These are phyloP conservation scores for Carex littledalei DNA, from an alignment of 176 grass and related monocot genomes.

Conservation along the genomic window DNA sequence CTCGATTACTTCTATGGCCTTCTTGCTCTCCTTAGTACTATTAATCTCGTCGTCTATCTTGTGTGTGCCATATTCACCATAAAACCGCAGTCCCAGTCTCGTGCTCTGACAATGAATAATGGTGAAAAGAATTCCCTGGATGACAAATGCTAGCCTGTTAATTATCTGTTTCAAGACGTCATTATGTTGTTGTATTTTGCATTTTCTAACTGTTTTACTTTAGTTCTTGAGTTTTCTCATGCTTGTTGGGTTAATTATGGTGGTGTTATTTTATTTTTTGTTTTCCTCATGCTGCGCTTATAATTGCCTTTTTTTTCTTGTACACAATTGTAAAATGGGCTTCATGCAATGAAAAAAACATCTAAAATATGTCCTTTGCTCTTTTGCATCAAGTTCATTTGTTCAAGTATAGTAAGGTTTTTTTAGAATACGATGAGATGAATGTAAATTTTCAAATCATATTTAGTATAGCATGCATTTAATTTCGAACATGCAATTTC, in stretches of 20 bases:
- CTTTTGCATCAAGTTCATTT: not conserved
- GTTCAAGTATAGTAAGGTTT: no score
- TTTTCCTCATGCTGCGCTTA: not conserved
- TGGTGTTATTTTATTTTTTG: not conserved
- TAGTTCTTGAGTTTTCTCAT: not conserved
- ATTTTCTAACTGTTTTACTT: not conserved
- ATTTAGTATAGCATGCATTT: no score
- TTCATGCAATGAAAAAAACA: not conserved
- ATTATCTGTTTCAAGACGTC: not conserved
- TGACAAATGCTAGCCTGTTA: slow-evolving; percentile 4
- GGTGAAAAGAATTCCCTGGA: not conserved
- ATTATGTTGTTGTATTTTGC: not conserved
- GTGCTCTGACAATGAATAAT: not conserved
- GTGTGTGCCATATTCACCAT: slow-evolving; percentile 35
- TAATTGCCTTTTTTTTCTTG: not conserved
- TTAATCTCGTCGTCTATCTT: slow-evolving; percentile 52
- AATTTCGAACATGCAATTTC: no score
- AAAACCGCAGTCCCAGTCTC: slow-evolving; percentile 5
- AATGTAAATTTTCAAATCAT: no score
- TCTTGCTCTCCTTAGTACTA: slow-evolving; percentile 38
- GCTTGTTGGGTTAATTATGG: not conserved
- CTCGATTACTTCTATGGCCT: slow-evolving; percentile 72
- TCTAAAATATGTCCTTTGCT: not conserved
- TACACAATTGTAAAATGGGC: not conserved
- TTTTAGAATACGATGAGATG: no score